phyloP scores from a whole-genome alignment of 2,329 filamentous ascomycete genomes.

The Ophiostoma montium region DNA sequence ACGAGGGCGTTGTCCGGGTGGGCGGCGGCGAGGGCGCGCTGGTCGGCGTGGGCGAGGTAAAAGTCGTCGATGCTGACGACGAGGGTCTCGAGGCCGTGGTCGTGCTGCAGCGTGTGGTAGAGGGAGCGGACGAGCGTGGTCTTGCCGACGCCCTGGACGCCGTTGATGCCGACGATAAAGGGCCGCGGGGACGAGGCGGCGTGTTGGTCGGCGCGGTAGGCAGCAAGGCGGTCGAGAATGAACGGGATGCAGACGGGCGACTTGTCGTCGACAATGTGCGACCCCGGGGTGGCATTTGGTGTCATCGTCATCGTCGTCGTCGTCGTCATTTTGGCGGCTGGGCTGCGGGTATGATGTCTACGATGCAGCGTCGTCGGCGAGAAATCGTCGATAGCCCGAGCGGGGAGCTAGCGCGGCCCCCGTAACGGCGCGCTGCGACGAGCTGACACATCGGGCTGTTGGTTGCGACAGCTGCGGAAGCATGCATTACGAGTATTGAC shows the following conservation, averaged over 20 bases:
- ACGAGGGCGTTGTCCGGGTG: constrained; percentile 62
- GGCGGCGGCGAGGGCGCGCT: constrained; percentile 47
- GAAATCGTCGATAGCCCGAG: too few relatives aligned
- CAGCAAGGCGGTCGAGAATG: constrained; percentile 41
- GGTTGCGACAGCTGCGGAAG: too few relatives aligned
- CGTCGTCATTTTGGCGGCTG: not conserved
- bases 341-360: not conserved
- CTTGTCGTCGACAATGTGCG: constrained; percentile 58
- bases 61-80: constrained; percentile 82
- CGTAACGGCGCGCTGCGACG: too few relatives aligned
- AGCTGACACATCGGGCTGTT: too few relatives aligned
- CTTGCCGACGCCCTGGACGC: constrained; percentile 85
- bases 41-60: constrained; percentile 61
- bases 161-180: constrained; percentile 79
- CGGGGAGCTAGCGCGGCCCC: too few relatives aligned
- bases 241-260: constrained; percentile 65
- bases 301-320: constrained; percentile 10
- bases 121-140: constrained; percentile 68
- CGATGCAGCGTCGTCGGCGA: not conserved
- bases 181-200: constrained; percentile 31
- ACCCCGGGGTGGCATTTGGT: constrained; percentile 18
- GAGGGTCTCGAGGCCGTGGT: constrained; percentile 46
- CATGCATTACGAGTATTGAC: too few relatives aligned
- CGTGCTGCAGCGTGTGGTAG: constrained; percentile 40
- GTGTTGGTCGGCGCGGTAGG: constrained; percentile 2